Evolutionary conservation across 306 rosid genomes (phyloP).

Genomic region (Corylus heterophylla): DNA sequence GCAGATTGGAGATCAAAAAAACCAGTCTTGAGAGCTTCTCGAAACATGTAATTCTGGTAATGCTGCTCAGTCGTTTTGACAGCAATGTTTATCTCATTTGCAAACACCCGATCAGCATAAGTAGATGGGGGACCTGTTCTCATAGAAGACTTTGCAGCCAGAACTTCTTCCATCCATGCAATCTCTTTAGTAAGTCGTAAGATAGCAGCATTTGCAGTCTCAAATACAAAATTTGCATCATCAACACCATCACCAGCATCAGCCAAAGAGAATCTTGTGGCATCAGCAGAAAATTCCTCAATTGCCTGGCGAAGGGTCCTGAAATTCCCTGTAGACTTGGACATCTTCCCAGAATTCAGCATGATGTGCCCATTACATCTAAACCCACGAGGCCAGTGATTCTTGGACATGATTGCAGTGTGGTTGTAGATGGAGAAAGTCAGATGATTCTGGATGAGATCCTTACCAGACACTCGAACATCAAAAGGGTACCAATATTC

Average conservation of each 20-base stretch:
- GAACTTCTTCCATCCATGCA: slow-evolving; percentile 78
- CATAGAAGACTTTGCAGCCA: slow-evolving; percentile 66
- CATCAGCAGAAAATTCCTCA: slow-evolving; percentile 93
- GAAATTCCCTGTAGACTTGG: slow-evolving; percentile 94
- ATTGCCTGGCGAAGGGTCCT: slow-evolving; percentile 80
- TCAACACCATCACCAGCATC: slow-evolving; percentile 97
- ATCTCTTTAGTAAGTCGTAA: slow-evolving; percentile 79
- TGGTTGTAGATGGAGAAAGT: slow-evolving; percentile 87
- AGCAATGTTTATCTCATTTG: slow-evolving; percentile 84
- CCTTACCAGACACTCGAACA: slow-evolving; percentile 94
- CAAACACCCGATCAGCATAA: slow-evolving; percentile 78
- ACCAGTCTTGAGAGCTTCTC: slow-evolving; percentile 90
- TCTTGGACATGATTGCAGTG: slow-evolving; percentile 67
- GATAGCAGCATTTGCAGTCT: slow-evolving; percentile 91
- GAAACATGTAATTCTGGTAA: slow-evolving; percentile 71
- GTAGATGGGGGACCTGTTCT: slow-evolving; percentile 78
- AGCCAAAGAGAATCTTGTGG: slow-evolving; percentile 88
- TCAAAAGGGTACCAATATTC: slow-evolving; percentile 98
- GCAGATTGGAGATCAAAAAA: slow-evolving; percentile 90
- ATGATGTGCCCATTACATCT: slow-evolving; percentile 92
- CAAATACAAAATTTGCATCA: slow-evolving; percentile 90
- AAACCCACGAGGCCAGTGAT: slow-evolving; percentile 87
- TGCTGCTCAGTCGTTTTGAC: slow-evolving; percentile 69
- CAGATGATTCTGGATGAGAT: slow-evolving; percentile 88
- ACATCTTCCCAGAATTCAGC: slow-evolving; percentile 92